phyloP scores from a whole-genome alignment of 768 basidiomycete species.

The Collybia sp. region DNA sequence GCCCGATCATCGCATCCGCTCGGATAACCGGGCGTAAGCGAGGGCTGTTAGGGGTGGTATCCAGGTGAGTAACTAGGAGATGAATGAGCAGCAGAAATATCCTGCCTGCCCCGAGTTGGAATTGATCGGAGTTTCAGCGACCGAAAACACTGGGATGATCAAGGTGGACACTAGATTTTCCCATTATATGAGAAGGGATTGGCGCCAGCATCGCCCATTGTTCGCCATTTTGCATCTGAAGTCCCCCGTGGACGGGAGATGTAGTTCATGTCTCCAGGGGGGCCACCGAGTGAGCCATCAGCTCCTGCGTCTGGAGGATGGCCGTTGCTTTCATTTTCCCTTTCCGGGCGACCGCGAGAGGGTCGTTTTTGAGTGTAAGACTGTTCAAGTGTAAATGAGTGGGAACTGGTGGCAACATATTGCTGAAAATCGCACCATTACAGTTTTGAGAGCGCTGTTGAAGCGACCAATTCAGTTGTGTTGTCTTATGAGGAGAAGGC shows the following conservation, averaged over 20 bases:
- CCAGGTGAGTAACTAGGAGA: no score
- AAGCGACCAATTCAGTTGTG: constrained; percentile 7
- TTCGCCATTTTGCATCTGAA: constrained; percentile 60
- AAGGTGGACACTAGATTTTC: constrained; percentile 8
- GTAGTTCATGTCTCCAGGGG: constrained; percentile 24
- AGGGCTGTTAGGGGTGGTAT: no score
- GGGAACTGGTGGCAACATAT: neutral
- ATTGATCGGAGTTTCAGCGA: constrained; percentile 4
- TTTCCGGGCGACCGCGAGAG: constrained; percentile 48
- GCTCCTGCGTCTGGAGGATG: constrained; percentile 28
- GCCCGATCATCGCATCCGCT: no score
- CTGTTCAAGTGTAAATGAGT: constrained; percentile 30
- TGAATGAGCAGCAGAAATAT: no score
- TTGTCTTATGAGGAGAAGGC: constrained; percentile 12
- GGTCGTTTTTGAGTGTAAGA: constrained; percentile 77
- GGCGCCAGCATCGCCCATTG: constrained; percentile 16
- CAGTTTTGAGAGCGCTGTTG: constrained; percentile 70
- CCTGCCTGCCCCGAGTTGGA: constrained; percentile 2
- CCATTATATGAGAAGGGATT: no score
- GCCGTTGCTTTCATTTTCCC: constrained; percentile 31
- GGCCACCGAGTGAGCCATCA: constrained; percentile 24
- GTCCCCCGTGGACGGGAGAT: constrained; percentile 62
- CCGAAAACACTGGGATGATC: neutral
- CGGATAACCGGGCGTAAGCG: no score
- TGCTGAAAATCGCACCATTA: constrained; percentile 54